These are phyloP conservation scores for Heteromeles arbutifolia DNA, from an alignment of 306 rosid species.

Conservation along the genomic window DNA sequence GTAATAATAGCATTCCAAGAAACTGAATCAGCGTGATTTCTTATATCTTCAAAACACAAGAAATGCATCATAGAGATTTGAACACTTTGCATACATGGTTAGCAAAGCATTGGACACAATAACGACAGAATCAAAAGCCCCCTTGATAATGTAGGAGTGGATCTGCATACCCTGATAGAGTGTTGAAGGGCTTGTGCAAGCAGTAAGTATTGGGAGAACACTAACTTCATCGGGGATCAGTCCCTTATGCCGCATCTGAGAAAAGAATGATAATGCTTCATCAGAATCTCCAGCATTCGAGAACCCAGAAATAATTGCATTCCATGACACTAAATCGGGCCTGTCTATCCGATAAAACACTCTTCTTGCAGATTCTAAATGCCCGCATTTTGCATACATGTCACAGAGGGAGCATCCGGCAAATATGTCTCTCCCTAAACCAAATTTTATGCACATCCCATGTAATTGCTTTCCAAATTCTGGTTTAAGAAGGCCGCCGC, in stretches of 20 bases:
- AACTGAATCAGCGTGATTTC: constrained; percentile 38
- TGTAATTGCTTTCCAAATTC: constrained; percentile 69
- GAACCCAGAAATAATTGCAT: constrained; percentile 62
- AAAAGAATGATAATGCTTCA: constrained; percentile 50
- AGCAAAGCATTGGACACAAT: constrained; percentile 52
- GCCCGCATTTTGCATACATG: constrained; percentile 69
- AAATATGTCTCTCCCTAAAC: constrained; percentile 49
- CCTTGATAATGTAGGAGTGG: constrained; percentile 48
- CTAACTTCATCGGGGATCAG: constrained; percentile 51
- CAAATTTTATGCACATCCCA: constrained; percentile 54
- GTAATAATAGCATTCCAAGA: constrained; percentile 77
- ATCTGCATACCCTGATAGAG: constrained; percentile 60
- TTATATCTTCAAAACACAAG: constrained; percentile 36
- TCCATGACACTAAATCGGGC: constrained; percentile 75
- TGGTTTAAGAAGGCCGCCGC: constrained; percentile 48
- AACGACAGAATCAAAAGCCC: constrained; percentile 36
- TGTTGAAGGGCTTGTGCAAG: constrained; percentile 43
- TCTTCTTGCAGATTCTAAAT: constrained; percentile 38
- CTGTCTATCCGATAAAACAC: constrained; percentile 48
- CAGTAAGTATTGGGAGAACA: constrained; percentile 51
- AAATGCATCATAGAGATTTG: constrained; percentile 45
- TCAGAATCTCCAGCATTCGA: constrained; percentile 34
- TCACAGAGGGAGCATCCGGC: constrained; percentile 77
- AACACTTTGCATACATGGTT: constrained; percentile 67
- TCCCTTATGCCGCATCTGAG: constrained; percentile 39